phyloP scores from a whole-genome alignment of 148 eudicot genomes.

The Silene latifolia region DNA sequence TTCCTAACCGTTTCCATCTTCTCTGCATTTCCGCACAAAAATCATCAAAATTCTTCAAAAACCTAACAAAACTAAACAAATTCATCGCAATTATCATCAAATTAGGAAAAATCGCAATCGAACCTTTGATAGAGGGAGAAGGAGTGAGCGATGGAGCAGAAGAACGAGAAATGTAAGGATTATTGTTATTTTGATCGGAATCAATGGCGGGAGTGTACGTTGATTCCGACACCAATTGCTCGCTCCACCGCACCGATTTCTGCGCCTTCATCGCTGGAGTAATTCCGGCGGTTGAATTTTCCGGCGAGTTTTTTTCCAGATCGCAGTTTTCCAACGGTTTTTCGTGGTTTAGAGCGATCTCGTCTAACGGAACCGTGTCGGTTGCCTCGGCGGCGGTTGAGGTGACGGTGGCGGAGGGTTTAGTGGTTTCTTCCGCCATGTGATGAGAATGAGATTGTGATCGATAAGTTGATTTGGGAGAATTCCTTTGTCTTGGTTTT shows the following conservation, averaged over 20 bases:
- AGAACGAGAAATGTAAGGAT: conserved; percentile 39
- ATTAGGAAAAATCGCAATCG: not conserved
- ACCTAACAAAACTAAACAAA: not conserved
- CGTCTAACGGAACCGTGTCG: conserved; percentile 17
- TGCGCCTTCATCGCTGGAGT: conserved; percentile 26
- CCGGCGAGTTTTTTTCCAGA: conserved; percentile 8
- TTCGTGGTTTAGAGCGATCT: conserved; percentile 5
- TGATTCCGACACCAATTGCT: conserved; percentile 48
- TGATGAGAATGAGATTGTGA: not conserved
- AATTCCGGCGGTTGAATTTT: not conserved
- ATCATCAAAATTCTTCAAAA: not conserved
- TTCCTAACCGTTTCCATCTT: conserved; percentile 57
- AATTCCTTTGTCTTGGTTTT: not conserved
- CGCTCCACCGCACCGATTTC: conserved; percentile 58
- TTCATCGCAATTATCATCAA: no score
- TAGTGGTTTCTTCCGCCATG: conserved; percentile 11
- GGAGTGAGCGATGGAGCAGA: conserved; percentile 16
- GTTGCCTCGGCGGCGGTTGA: not conserved
- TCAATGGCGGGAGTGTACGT: conserved; percentile 29
- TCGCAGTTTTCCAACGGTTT: not conserved
- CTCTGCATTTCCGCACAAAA: conserved; percentile 31
- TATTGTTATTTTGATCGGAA: conserved; percentile 7
- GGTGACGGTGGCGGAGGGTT: conserved; percentile 1
- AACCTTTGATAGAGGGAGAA: conserved; percentile 46
- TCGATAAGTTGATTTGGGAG: not conserved